Conservation (phyloP, 805 yeast genomes). For the Zygotorulaspora florentina region DNA sequence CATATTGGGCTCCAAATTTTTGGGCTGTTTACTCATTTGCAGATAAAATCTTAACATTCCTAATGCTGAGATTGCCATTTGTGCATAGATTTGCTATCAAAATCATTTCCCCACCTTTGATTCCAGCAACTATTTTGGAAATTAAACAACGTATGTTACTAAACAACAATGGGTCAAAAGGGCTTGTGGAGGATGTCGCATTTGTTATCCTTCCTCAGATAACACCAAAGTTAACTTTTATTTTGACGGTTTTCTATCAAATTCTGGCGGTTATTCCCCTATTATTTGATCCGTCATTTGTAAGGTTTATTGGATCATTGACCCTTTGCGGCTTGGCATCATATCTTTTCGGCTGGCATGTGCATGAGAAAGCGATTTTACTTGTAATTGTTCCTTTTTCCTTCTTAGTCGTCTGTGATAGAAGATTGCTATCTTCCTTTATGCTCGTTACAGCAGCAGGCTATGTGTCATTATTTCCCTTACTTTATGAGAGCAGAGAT, state of each 20-base stretch:
- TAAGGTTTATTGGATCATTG: conserved; percentile 76
- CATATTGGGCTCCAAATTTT: conserved; percentile 97
- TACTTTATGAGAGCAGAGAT: conserved; percentile 75
- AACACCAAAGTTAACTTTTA: conserved; percentile 70
- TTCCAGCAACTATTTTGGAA: conserved; percentile 30
- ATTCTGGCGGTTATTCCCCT: conserved; percentile 69
- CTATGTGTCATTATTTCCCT: conserved; percentile 82
- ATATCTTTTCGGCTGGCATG: conserved; percentile 97
- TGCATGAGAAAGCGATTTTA: conserved; percentile 96
- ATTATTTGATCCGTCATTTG: conserved; percentile 65
- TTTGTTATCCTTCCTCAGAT: conserved; percentile 79
- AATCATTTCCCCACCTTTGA: conserved; percentile 33
- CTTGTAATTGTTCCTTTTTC: conserved; percentile 83
- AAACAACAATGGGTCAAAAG: conserved; percentile 60
- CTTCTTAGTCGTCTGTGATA: conserved; percentile 66
- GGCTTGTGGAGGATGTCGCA: conserved; percentile 85
- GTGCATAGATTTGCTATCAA: conserved; percentile 41
- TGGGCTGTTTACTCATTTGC: conserved; percentile 91
- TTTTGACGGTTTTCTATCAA: conserved; percentile 82
- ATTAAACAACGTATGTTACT: conserved; percentile 31
- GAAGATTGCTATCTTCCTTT: conserved; percentile 67
- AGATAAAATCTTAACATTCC: conserved; percentile 63
- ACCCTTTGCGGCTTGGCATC: conserved; percentile 89
- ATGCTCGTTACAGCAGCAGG: conserved; percentile 73
- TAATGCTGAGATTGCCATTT: conserved; percentile 38